Evolutionary conservation across 2,329 filamentous ascomycete genomes (phyloP).

Genomic region (Beauveria sp.): DNA sequence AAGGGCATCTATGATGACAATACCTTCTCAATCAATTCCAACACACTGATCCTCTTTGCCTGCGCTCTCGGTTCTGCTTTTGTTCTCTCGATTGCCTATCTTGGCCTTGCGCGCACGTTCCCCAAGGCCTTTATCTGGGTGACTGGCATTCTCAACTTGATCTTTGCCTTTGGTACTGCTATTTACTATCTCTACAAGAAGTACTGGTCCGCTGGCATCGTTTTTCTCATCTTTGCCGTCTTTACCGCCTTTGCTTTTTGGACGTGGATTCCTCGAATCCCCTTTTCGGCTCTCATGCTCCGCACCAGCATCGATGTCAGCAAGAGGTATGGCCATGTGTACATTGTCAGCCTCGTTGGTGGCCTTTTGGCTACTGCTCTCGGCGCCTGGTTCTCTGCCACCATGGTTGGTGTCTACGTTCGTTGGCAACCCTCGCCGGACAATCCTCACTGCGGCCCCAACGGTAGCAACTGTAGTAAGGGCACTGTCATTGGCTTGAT

Average conservation of each 20-base stretch:
- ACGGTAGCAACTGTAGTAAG: conserved; percentile 57
- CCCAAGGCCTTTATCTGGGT: conserved; percentile 92
- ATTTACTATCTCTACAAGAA: conserved; percentile 73
- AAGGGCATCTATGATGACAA: conserved; percentile 69
- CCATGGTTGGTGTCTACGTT: conserved; percentile 77
- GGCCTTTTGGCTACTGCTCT: conserved; percentile 70
- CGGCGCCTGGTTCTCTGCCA: conserved; percentile 79
- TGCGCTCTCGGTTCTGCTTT: conserved; percentile 70
- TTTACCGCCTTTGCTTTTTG: conserved; percentile 80
- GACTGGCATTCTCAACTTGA: conserved; percentile 80
- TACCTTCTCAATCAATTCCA: conserved; percentile 63
- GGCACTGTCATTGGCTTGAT: conserved; percentile 78
- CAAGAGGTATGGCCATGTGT: conserved; percentile 77
- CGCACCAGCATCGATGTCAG: conserved; percentile 79
- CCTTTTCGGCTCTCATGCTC: conserved; percentile 85
- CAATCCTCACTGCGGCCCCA: conserved; percentile 43
- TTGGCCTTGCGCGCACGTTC: conserved; percentile 66
- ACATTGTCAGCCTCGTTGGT: conserved; percentile 75
- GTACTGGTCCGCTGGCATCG: conserved; percentile 78
- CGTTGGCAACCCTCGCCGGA: conserved; percentile 61
- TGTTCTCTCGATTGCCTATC: conserved; percentile 68
- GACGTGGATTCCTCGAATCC: conserved; percentile 83
- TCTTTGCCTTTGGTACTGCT: conserved; percentile 75
- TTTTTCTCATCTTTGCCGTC: conserved; percentile 74
- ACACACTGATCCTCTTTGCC: conserved; percentile 78